Conservation (phyloP, 1,284 basidiomycete genomes). For the Rhodotorula sp. region DNA sequence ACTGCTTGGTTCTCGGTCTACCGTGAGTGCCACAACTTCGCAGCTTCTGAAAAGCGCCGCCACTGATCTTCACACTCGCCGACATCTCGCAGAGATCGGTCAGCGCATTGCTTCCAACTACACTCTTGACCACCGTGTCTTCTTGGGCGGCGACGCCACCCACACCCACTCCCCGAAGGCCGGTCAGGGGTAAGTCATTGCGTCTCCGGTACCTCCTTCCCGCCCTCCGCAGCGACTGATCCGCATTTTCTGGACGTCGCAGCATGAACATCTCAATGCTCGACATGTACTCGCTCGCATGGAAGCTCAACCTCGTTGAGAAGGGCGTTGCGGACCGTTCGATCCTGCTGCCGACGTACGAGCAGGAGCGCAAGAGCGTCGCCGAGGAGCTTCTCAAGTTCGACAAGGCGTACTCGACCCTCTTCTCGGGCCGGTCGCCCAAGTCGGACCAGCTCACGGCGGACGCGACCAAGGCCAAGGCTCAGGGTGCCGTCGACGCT, state of each 20-base stretch:
- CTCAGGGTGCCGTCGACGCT: conserved; percentile 40
- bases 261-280: conserved; percentile 53
- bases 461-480: conserved; percentile 37
- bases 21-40: conserved; percentile 44
- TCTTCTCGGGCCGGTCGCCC: conserved; percentile 47
- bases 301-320: conserved; percentile 53
- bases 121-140: conserved; percentile 47
- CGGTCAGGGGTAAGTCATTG: conserved; percentile 43
- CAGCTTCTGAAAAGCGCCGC: conserved; percentile 27
- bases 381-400: conserved; percentile 52
- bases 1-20: conserved; percentile 52
- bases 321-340: conserved; percentile 50
- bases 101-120: conserved; percentile 46
- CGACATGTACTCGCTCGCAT: conserved; percentile 51
- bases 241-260: no score
- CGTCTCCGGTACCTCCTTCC: neutral
- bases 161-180: conserved; percentile 53
- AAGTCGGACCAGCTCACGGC: conserved; percentile 39
- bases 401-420: conserved; percentile 51
- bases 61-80: conserved; percentile 4
- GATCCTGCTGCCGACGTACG: conserved; percentile 50
- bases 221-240: neutral
- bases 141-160: conserved; percentile 52
- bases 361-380: conserved; percentile 50
- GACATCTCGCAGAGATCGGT: conserved; percentile 32